Evolutionary conservation across 306 rosid species (phyloP).

Genomic region (Crotalaria pallida): DNA sequence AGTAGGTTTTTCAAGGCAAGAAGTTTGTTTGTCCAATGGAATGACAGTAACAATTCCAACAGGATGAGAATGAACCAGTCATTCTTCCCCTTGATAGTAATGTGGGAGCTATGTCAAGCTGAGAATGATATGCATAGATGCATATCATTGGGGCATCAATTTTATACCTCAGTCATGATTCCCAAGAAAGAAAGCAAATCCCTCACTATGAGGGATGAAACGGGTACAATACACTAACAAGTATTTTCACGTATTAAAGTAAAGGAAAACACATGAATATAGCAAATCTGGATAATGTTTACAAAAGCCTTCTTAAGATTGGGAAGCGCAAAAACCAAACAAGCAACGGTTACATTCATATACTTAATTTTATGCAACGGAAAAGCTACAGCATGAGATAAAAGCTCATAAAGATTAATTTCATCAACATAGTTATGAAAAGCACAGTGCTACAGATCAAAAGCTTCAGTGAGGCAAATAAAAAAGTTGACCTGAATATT

Average conservation of each 20-base stretch:
- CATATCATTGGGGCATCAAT: not conserved
- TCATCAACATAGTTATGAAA: not conserved
- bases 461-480: not conserved
- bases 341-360: not conserved
- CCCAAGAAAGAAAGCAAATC: not conserved
- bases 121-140: no score
- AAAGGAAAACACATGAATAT: not conserved
- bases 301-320: not conserved
- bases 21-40: not conserved
- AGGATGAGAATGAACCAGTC: not conserved
- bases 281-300: not conserved
- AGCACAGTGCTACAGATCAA: not conserved
- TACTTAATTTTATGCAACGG: not conserved
- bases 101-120: not conserved
- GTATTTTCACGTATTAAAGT: not conserved
- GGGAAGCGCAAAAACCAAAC: not conserved
- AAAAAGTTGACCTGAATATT: conserved; percentile 57
- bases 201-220: not conserved
- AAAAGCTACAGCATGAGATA: not conserved
- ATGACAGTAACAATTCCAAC: not conserved
- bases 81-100: not conserved
- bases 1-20: not conserved
- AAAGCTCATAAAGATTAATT: conserved; percentile 1
- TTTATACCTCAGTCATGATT: not conserved
- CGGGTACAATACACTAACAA: not conserved